Evolutionary conservation across 768 basidiomycete species (phyloP), one percentile per base, ranked within the genome.

Genomic region (Rhizopogon sp.): DNA sequence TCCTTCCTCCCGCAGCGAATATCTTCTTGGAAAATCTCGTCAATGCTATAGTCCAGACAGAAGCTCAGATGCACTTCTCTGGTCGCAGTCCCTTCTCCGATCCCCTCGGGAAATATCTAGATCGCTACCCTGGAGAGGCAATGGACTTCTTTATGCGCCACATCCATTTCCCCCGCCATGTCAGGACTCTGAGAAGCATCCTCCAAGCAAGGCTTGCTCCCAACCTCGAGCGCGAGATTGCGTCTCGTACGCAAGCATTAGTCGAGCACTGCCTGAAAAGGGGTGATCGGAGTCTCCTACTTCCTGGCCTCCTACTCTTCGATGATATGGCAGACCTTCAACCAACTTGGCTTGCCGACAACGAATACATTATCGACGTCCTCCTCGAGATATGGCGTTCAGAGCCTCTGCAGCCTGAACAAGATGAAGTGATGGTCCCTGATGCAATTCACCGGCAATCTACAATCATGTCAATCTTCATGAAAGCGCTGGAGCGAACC

Each of bases 1-100:
- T 98, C 4, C 79, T 99, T 9, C 97, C 97, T 2, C 88, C 90
- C 6, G 87, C 94, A 0, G 96, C 97, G 43, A 92, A 92, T 60
- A 87, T 90, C 43, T 99, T 95, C 72, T 78, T 99, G 39, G 85
- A 92, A 61, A 83, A 83, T 47, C 81, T 98, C n/a, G 84, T 93
- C 58, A 88, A 87, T 56, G 78, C 85, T 9, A 84, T 98, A 51
- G 94, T 98, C 31, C 88, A 95, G 63, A 93, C 93, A 3, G 97
- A 99, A 70, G 81, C 89, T 0, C 83, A 87, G 56, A 85, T 99
- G 75, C 90, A 94, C 62, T 96, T 93, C 65, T 93, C 93, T 1
- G 83, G 85, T 14, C 81, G 78, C 52, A 96, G 89, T 61, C 94
- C 94, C 1, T 98, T 99, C 72, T 97, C 96, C 1, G 85, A 90